Evolutionary conservation across 257 asterid genomes (phyloP).

Genomic region (Sherardia arvensis): DNA sequence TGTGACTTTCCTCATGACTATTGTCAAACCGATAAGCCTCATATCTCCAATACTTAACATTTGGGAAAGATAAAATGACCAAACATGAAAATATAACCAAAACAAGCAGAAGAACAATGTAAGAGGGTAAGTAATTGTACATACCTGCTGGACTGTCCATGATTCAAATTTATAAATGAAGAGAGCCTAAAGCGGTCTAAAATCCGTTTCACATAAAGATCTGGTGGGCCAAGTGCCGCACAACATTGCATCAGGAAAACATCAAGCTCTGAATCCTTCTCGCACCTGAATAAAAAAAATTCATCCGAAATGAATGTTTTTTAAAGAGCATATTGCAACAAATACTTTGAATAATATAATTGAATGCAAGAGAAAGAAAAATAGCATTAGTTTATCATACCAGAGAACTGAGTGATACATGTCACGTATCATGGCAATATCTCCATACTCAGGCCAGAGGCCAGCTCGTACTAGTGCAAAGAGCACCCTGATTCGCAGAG

Average conservation of each 20-base stretch:
- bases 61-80: too few relatives aligned
- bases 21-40: too few relatives aligned
- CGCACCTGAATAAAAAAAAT: conserved; percentile 53
- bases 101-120: neutral
- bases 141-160: conserved; percentile 83
- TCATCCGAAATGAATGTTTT: neutral
- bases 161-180: conserved; percentile 51
- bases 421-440: conserved; percentile 68
- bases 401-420: conserved; percentile 91
- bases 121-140: conserved; percentile 26
- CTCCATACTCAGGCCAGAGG: conserved; percentile 94
- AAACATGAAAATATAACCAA: neutral
- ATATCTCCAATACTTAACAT: too few relatives aligned
- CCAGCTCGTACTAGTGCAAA: conserved; percentile 94
- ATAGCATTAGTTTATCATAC: conserved; percentile 31
- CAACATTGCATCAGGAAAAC: conserved; percentile 92
- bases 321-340: neutral
- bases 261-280: conserved; percentile 86
- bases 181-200: conserved; percentile 88
- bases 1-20: too few relatives aligned
- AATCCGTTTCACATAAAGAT: conserved; percentile 61
- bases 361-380: conserved; percentile 8
- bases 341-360: neutral
- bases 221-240: conserved; percentile 96
- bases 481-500: conserved; percentile 84